Evolutionary conservation across 2,329 filamentous ascomycete species (phyloP), one percentile per base, ranked within the genome.

Genomic region (Aspergillus thermomutatus): DNA sequence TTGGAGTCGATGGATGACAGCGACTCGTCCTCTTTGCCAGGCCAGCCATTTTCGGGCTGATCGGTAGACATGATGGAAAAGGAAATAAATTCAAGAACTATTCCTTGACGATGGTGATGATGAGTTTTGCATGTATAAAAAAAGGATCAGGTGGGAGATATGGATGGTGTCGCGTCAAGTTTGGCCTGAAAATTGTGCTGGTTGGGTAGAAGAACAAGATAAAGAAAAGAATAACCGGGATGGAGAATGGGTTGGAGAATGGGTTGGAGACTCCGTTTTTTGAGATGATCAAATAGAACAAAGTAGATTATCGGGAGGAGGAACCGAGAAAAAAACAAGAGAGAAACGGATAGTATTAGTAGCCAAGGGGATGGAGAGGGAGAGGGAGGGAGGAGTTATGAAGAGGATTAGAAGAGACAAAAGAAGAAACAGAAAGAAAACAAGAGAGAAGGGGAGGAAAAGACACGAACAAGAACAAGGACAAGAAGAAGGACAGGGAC

Each of bases 1-100:
- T 65, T 59, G 26, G 57, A 37, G 43, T 65, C 64, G 48, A 63
- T 57, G 28, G 63, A 52, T n/a, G 60, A 59, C 25, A 61, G 63
- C 51, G 63, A 59, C 57, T 62, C 56, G 52, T 60, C 67, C 55
- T 69, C 66, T 58, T 70, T 67, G 48, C 59, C 59, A 55, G 65
- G 54, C 57, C 65, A 53, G 41, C 59, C 63, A 57, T 54, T 50
- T 21, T 46, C 54, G 52, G 71, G 63, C 48, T 67, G 63, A 66
- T 72, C 69, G 40, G 66, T 65, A 57, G 72, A 71, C 72, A 74
- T 65, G 58, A 63, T 65, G 61, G 59, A 56, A 56, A 54, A 52
- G 58, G 52, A 49, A 34, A 48, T 34, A 53, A 48, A 60, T 11
- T 45, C 54, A 50, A 60, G 14, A 37, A 17, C 1, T 17, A 37